Evolutionary conservation across 192 early-diverging fungal species (phyloP), one percentile per base, ranked within the genome.

Genomic region (Spizellomyces punctatus): DNA sequence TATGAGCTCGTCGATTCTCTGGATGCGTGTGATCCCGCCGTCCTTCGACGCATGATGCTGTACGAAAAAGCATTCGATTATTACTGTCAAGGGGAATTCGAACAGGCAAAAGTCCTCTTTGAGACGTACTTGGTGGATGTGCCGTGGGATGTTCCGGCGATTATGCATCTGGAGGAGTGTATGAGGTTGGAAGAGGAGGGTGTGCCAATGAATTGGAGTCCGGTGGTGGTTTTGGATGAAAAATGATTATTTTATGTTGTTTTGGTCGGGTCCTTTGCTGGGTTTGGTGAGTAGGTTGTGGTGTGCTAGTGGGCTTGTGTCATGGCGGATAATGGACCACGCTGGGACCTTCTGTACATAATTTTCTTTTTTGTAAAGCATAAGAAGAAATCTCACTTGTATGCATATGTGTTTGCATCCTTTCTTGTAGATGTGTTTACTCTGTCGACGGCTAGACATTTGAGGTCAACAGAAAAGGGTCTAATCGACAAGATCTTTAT

Each of bases 191-290:
- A 49, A 58, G 66, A 76, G 62, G 76, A 75, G 49, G 71, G 74
- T 6, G 66, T 74, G 43, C 73, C 73, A 3, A 12, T 14, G n/a
- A 69, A 74, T 46, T 74, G 73, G 73, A 71, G 58, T 63, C 65
- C 65, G 1, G 73, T 74, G 21, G 67, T 70, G 56, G 73, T 74
- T 21, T 44, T 74, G 66, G 73, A 74, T 43, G 73, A 74, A 57
- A 74, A 74, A 58, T 74, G 41, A 72, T 61, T 19, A 56, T n/a
- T 36, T 36, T 36, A 36, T 36, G 3, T 36, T 36, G 27, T 36
- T 36, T 36, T 36, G 27, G 27, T 36, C 27, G 27, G 27, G 27
- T 36, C 27, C 27, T 36, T 36, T 2, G 27, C 27, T 36, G 27
- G 27, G 0, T 36, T 36, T 36, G 27, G 27, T 36, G 27, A 36